Percentiles rank a stretch among this genome's conserved stretches.
These are phyloP conservation scores for Aspergillus novofumigatus DNA, from an alignment of 2,329 filamentous ascomycete genomes.

Conservation along the genomic window DNA sequence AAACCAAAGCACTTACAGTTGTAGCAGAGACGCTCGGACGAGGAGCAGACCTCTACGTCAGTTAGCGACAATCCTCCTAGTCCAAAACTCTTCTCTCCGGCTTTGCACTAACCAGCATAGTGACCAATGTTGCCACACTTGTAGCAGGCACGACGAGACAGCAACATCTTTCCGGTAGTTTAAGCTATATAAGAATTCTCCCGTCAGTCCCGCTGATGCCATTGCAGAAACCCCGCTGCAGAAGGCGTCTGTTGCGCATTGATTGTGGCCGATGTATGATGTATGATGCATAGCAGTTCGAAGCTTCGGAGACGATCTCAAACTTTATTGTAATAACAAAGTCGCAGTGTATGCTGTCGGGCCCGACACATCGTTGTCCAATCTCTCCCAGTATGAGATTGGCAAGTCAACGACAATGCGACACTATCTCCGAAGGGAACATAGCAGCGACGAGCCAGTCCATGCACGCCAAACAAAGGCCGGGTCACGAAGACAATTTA, in stretches of 20 bases:
- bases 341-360: not conserved
- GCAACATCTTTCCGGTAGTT: slow-evolving; percentile 59
- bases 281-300: not conserved
- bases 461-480: not conserved
- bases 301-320: not conserved
- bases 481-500: slow-evolving; percentile 2
- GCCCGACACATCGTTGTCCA: not conserved
- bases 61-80: slow-evolving; percentile 52
- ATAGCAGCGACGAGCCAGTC: not conserved
- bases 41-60: slow-evolving; percentile 85
- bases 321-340: not conserved
- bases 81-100: slow-evolving; percentile 42
- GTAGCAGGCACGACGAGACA: slow-evolving; percentile 79
- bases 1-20: slow-evolving; percentile 67
- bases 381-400: not conserved
- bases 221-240: not conserved
- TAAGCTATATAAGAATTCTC: slow-evolving; percentile 8
- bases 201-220: slow-evolving; percentile 5
- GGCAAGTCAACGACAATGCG: not conserved
- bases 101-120: slow-evolving; percentile 44
- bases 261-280: not conserved
- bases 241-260: not conserved
- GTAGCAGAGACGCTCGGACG: slow-evolving; percentile 97
- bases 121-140: slow-evolving; percentile 75
- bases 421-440: not conserved